Percentiles rank a stretch among this genome's conserved stretches.
phyloP scores from a whole-genome alignment of 2,329 filamentous ascomycete genomes.

The Ceratocystiopsis sp. region DNA sequence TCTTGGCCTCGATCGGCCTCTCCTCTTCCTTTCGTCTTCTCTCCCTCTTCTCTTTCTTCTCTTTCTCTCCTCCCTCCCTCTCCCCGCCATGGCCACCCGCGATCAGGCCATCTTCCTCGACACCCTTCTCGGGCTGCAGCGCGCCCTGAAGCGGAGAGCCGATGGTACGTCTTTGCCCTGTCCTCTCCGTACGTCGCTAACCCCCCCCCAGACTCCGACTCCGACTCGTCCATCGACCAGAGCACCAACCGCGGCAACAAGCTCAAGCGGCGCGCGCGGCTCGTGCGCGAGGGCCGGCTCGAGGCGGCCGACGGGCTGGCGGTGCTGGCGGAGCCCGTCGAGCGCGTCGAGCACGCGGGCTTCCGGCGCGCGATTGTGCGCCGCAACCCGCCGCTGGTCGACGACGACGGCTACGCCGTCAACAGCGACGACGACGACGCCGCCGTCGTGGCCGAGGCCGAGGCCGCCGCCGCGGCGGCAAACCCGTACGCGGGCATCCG shows the following conservation, averaged over 20 bases:
- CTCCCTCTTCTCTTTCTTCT: background rate
- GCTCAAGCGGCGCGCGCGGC: constrained; percentile 57
- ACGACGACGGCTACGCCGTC: constrained; percentile 63
- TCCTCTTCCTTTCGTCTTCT: background rate
- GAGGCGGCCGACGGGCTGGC: constrained; percentile 47
- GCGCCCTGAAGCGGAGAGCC: constrained; percentile 10
- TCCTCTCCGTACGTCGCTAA: background rate
- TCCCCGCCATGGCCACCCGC: constrained; percentile 6
- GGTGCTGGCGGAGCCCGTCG: constrained; percentile 42
- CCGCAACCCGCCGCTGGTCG: constrained; percentile 53
- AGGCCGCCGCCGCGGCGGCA: constrained; percentile 45
- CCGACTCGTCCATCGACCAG: constrained; percentile 53
- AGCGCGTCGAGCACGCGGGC: constrained; percentile 52
- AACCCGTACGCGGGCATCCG: constrained; percentile 59
- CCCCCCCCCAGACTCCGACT: constrained; percentile 50
- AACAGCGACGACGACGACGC: constrained; percentile 54
- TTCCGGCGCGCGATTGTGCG: constrained; percentile 56
- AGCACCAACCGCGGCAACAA: constrained; percentile 65
- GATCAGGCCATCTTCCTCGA: constrained; percentile 11
- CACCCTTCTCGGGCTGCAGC: constrained; percentile 9
- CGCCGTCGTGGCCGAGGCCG: constrained; percentile 41
- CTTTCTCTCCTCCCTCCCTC: background rate
- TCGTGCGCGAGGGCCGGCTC: constrained; percentile 53
- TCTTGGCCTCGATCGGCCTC: background rate
- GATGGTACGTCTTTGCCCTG: constrained; percentile 6